Conservation (phyloP, 441 rosid species). For the Populus hybrid region DNA sequence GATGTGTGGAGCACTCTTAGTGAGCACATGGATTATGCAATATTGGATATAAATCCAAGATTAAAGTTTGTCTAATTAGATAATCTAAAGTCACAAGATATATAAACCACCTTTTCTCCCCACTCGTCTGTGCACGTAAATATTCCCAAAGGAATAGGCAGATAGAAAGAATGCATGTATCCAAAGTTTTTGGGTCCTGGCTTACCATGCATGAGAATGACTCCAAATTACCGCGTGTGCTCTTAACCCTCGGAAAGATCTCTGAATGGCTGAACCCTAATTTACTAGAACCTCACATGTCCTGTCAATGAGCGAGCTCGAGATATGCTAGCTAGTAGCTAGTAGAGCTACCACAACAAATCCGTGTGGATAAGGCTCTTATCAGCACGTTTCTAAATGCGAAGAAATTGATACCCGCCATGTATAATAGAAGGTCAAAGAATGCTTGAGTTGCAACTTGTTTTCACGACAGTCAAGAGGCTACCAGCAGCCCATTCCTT, state of each 20-base stretch:
- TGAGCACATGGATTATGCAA: background rate
- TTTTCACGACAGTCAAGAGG: background rate
- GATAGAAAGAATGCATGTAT: background rate
- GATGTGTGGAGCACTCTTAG: background rate
- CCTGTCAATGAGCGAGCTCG: background rate
- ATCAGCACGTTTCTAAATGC: slow-evolving; percentile 22
- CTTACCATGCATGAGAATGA: slow-evolving; percentile 3
- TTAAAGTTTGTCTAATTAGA: background rate
- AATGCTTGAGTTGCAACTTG: background rate
- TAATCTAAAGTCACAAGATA: background rate
- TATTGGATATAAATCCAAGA: background rate
- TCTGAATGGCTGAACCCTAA: slow-evolving; percentile 1
- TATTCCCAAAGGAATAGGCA: slow-evolving; percentile 8
- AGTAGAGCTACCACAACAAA: background rate
- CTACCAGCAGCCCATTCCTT: slow-evolving; percentile 33
- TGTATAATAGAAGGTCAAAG: background rate
- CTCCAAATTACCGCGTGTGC: slow-evolving; percentile 10
- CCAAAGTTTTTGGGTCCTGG: background rate
- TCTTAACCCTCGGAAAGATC: background rate
- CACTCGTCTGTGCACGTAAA: slow-evolving; percentile 2
- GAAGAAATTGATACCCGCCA: slow-evolving; percentile 9
- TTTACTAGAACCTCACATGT: background rate
- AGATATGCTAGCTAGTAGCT: too few relatives aligned
- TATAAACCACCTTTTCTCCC: background rate
- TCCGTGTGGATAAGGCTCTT: slow-evolving; percentile 30